Evolutionary conservation across 2,329 filamentous ascomycete species (phyloP).

Genomic region (Claviceps spartinae): DNA sequence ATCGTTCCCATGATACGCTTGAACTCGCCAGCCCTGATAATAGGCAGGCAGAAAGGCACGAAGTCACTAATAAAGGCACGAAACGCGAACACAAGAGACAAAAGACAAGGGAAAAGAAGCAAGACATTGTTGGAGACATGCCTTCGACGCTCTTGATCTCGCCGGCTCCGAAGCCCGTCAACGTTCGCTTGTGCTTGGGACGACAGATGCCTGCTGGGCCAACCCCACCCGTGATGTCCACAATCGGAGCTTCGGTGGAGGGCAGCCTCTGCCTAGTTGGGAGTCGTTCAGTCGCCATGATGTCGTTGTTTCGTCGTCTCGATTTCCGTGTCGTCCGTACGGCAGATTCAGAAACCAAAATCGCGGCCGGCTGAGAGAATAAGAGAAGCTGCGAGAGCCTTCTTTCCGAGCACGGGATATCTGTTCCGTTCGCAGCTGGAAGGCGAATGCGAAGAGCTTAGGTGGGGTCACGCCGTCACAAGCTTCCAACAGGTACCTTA

Average conservation of each 20-base stretch:
- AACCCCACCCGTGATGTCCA: constrained; percentile 74
- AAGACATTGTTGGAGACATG: constrained; percentile 7
- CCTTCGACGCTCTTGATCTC: constrained; percentile 94
- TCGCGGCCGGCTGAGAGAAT: not conserved
- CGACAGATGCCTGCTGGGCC: constrained; percentile 73
- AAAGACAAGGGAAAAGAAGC: too few relatives aligned
- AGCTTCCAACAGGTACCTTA: too few relatives aligned
- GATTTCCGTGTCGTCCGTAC: too few relatives aligned
- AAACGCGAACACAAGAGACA: too few relatives aligned
- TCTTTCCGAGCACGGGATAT: not conserved
- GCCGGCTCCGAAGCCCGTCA: constrained; percentile 76
- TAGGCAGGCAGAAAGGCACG: too few relatives aligned
- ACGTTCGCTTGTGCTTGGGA: constrained; percentile 95
- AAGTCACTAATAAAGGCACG: too few relatives aligned
- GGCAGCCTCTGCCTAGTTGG: constrained; percentile 62
- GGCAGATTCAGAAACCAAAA: too few relatives aligned
- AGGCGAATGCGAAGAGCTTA: not conserved
- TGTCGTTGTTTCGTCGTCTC: constrained; percentile 1
- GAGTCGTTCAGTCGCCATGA: constrained; percentile 24
- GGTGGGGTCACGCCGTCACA: not conserved
- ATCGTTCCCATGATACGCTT: too few relatives aligned
- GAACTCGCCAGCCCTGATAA: too few relatives aligned
- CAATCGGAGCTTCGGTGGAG: constrained; percentile 69
- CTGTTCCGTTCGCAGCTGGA: not conserved
- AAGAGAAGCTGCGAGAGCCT: not conserved